phyloP scores from a whole-genome alignment of 1,284 basidiomycete genomes.

The Sphagnurus paluster region DNA sequence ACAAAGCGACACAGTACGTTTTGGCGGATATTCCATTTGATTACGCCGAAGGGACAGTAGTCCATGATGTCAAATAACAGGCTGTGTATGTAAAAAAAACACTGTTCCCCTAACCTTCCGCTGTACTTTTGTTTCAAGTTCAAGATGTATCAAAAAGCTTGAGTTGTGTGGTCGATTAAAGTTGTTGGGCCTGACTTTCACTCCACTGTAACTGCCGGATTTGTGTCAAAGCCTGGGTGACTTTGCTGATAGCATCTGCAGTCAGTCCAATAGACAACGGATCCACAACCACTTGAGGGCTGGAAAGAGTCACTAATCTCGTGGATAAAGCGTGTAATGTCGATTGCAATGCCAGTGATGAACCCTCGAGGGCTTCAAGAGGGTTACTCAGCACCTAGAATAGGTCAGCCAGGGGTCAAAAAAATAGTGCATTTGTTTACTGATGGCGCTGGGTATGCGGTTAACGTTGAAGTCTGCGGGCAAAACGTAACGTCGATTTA shows the following conservation, averaged over 20 bases:
- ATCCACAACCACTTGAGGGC: constrained; percentile 41
- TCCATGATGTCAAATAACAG: neutral
- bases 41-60: neutral
- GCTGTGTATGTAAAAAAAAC: constrained; percentile 1
- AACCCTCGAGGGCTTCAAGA: constrained; percentile 14
- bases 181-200: constrained; percentile 27
- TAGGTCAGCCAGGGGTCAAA: neutral
- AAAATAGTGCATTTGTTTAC: too few relatives aligned
- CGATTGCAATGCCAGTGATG: constrained; percentile 46
- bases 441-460: neutral
- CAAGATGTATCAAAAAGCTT: neutral
- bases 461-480: constrained; percentile 6
- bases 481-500: too few relatives aligned
- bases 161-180: constrained; percentile 9
- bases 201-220: constrained; percentile 56
- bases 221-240: constrained; percentile 60
- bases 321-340: constrained; percentile 56
- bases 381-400: constrained; percentile 7
- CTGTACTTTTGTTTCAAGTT: neutral
- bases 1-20: neutral
- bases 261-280: constrained; percentile 51
- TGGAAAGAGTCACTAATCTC: constrained; percentile 47
- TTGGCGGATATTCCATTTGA: neutral
- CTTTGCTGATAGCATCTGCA: constrained; percentile 71
- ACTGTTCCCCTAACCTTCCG: neutral